Evolutionary conservation across 495 filamentous ascomycete genomes (phyloP).

Genomic region (Penicillium paradoxum): DNA sequence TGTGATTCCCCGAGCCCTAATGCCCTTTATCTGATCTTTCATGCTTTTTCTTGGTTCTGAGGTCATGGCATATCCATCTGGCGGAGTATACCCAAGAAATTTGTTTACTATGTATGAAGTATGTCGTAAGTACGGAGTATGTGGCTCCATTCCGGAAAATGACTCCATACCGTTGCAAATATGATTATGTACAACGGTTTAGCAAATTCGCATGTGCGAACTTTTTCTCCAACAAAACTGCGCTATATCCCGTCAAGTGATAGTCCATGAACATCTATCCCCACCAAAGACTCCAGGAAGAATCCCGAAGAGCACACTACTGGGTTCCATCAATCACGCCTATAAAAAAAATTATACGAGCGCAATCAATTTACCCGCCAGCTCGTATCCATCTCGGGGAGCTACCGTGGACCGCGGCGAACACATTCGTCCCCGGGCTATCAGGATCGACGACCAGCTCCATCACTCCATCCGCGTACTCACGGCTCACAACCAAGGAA

Average conservation of each 20-base stretch:
- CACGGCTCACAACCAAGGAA: conserved; percentile 17
- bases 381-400: background rate
- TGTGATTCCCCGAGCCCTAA: background rate
- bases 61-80: background rate
- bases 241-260: background rate
- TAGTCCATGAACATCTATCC: background rate
- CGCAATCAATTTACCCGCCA: background rate
- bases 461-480: conserved; percentile 13
- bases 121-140: no score
- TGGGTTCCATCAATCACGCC: background rate
- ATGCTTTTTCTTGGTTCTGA: background rate
- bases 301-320: background rate
- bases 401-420: background rate
- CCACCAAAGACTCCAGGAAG: background rate
- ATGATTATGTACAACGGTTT: background rate
- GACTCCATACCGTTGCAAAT: background rate
- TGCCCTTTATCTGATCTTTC: background rate
- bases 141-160: background rate
- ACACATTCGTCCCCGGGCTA: background rate
- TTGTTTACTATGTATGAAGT: no score
- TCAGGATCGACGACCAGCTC: conserved; percentile 18
- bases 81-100: background rate
- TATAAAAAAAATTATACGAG: background rate
- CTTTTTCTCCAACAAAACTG: background rate
- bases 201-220: background rate